A percentile compares a stretch with the other conserved stretches of the same genome.
These are phyloP conservation scores for Hypoxylon rickii DNA, from an alignment of 495 filamentous ascomycete species.

Conservation along the genomic window DNA sequence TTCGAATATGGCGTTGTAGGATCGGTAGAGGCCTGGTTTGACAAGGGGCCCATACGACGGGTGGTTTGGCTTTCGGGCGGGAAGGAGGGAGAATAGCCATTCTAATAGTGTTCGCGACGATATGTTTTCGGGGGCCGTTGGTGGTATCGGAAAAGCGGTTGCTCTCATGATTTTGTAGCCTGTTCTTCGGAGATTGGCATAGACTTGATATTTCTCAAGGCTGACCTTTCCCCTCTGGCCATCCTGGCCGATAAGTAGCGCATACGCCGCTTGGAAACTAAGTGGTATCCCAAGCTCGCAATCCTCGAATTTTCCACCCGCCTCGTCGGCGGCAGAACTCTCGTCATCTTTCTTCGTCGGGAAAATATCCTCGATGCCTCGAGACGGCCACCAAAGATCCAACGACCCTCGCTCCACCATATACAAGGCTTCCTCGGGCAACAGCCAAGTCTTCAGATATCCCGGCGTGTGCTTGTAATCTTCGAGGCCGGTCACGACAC, in stretches of 20 bases:
- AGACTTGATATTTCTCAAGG: conserved; percentile 87
- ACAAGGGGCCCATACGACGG: conserved; percentile 68
- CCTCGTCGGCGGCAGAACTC: conserved; percentile 20
- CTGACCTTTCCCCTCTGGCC: conserved; percentile 62
- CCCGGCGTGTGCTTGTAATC: conserved; percentile 46
- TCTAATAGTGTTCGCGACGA: conserved; percentile 39
- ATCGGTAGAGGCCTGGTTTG: conserved; percentile 75
- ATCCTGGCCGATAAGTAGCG: conserved; percentile 70
- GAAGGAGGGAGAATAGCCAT: conserved; percentile 49
- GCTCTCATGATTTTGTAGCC: conserved; percentile 82
- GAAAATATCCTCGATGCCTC: conserved; percentile 46
- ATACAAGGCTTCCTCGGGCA: conserved; percentile 93
- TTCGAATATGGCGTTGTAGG: conserved; percentile 76
- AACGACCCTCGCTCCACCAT: conserved; percentile 83
- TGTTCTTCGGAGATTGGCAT: conserved; percentile 75
- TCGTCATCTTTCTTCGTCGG: conserved; percentile 33
- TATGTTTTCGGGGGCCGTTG: not conserved
- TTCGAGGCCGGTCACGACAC: conserved; percentile 47
- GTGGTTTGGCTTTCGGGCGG: not conserved
- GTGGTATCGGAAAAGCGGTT: conserved; percentile 40
- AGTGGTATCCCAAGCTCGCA: conserved; percentile 74
- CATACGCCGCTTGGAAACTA: conserved; percentile 88
- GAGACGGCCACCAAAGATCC: conserved; percentile 78
- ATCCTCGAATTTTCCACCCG: conserved; percentile 41
- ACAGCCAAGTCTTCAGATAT: conserved; percentile 69